Percentiles rank a stretch among this genome's conserved stretches.
Evolutionary conservation across 768 basidiomycete genomes (phyloP).

Genomic region (Mycena olivaceomarginata): DNA sequence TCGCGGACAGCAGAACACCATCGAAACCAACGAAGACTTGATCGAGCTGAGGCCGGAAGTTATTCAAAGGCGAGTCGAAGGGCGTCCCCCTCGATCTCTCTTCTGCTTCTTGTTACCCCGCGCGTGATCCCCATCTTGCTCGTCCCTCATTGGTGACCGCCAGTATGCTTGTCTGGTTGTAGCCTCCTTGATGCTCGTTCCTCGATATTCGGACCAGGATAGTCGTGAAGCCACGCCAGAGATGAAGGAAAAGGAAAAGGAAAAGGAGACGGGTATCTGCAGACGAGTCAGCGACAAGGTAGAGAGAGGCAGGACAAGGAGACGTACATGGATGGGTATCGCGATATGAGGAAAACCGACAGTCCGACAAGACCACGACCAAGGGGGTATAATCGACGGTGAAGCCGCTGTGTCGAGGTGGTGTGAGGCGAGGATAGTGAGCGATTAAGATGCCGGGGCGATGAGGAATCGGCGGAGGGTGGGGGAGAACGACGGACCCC

Average conservation of each 20-base stretch:
- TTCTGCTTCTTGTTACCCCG: not conserved
- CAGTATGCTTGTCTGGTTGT: too few relatives aligned
- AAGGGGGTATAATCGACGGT: not conserved
- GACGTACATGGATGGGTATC: not conserved
- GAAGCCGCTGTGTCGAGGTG: not conserved
- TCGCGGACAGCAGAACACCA: too few relatives aligned
- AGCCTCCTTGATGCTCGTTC: too few relatives aligned
- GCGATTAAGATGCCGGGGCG: conserved; percentile 14
- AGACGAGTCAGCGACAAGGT: not conserved
- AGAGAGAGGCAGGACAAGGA: not conserved
- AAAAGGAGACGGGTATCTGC: not conserved
- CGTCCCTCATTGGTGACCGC: too few relatives aligned
- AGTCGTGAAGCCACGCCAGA: not conserved
- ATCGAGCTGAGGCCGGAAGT: too few relatives aligned
- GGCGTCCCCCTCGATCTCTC: not conserved
- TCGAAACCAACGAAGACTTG: too few relatives aligned
- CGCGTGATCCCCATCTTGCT: too few relatives aligned
- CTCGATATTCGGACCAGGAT: too few relatives aligned
- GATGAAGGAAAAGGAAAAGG: not conserved
- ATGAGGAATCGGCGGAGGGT: conserved; percentile 29
- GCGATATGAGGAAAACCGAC: not conserved
- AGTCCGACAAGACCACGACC: too few relatives aligned
- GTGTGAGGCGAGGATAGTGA: not conserved
- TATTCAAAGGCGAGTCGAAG: not conserved
- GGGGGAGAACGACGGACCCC: conserved; percentile 29